These are phyloP conservation scores for Strobilomyces confusus DNA, from an alignment of 768 basidiomycete species.

Conservation along the genomic window DNA sequence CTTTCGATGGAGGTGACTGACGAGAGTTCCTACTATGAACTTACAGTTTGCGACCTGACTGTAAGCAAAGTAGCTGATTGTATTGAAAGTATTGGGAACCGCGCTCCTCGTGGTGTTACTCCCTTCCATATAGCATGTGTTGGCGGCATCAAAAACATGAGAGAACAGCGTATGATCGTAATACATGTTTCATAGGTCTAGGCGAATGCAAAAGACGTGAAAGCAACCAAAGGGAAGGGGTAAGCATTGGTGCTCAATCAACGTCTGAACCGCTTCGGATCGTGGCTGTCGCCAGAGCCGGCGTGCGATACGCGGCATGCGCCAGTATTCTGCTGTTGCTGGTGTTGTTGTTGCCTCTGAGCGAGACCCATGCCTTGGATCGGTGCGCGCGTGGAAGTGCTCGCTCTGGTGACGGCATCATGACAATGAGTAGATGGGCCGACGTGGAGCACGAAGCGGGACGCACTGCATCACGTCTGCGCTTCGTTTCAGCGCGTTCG, in stretches of 20 bases:
- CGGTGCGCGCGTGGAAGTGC: constrained; percentile 12
- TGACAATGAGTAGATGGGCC: background rate
- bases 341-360: constrained; percentile 29
- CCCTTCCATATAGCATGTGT: background rate
- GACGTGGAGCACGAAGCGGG: background rate
- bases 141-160: background rate
- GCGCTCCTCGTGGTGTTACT: too few species aligned
- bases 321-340: constrained; percentile 3
- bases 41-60: too few species aligned
- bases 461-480: constrained; percentile 32
- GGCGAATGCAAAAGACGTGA: background rate
- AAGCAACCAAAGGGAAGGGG: too few species aligned
- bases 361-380: constrained; percentile 39
- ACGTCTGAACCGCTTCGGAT: constrained; percentile 41
- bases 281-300: constrained; percentile 5
- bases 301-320: constrained; percentile 28
- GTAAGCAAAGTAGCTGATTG: too few species aligned
- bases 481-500: constrained; percentile 29
- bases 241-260: constrained; percentile 13
- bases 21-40: too few species aligned
- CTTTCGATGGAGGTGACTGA: too few species aligned
- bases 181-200: background rate
- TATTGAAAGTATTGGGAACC: too few species aligned
- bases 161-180: background rate
- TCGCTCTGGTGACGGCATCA: background rate